Evolutionary conservation across 148 eudicot genomes (phyloP).

Genomic region (Chenopodium album): DNA sequence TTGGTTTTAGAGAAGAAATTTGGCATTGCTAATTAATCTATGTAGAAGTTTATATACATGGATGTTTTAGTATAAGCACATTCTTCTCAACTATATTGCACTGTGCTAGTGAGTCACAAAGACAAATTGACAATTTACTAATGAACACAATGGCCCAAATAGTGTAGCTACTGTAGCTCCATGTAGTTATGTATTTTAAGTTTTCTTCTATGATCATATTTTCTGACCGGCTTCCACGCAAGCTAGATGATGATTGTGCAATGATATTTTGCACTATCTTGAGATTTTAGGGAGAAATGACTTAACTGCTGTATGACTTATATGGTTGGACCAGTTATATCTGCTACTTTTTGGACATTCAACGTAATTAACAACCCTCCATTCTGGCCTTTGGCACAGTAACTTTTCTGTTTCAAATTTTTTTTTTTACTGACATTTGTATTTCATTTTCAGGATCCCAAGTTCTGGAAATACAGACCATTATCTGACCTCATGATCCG

Average conservation of each 20-base stretch:
- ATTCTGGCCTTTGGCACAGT: neutral
- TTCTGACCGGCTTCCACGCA: neutral
- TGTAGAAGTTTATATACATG: neutral
- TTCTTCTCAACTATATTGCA: neutral
- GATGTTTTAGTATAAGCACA: neutral
- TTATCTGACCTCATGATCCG: constrained; percentile 81
- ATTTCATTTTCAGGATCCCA: constrained; percentile 58
- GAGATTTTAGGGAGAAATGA: neutral
- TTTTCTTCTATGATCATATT: neutral
- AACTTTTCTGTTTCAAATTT: neutral
- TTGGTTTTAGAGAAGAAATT: neutral
- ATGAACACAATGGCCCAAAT: neutral
- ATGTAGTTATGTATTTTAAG: too few species aligned
- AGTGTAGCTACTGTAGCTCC: neutral
- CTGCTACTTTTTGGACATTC: neutral
- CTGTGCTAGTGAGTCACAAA: neutral
- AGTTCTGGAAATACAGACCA: constrained; percentile 88
- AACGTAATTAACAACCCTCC: neutral
- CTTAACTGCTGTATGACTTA: neutral
- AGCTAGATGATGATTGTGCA: neutral
- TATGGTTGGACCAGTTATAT: neutral
- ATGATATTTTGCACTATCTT: neutral
- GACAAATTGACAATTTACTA: neutral
- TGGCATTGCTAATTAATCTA: neutral
- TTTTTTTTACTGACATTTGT: constrained; percentile 6